Evolutionary conservation across 2,329 filamentous ascomycete genomes (phyloP).

Genomic region (Dryadomyces quercus-mongolicae): DNA sequence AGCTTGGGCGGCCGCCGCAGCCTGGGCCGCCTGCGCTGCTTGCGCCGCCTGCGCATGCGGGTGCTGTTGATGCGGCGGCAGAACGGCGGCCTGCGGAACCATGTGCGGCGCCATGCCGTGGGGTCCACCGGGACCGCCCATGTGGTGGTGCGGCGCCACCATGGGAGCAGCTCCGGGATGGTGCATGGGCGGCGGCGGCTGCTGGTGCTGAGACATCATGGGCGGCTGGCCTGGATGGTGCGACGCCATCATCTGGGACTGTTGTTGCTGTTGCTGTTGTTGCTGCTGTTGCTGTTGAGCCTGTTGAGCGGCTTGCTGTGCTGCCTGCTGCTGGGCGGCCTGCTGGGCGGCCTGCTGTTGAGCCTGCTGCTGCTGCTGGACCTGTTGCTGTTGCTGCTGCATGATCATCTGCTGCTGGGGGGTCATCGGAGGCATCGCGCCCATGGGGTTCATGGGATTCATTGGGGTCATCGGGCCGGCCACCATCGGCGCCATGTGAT

Average conservation of each 20-base stretch:
- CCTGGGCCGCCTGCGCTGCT: slow-evolving; percentile 39
- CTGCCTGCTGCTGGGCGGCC: slow-evolving; percentile 1
- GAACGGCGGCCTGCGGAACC: not conserved
- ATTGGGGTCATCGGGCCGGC: slow-evolving; percentile 5
- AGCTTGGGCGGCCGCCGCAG: slow-evolving; percentile 41
- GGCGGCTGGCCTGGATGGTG: slow-evolving; percentile 5
- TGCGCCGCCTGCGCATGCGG: slow-evolving; percentile 6
- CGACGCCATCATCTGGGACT: not conserved
- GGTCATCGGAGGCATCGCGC: slow-evolving; percentile 5
- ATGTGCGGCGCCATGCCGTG: slow-evolving; percentile 5
- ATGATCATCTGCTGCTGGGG: slow-evolving; percentile 4
- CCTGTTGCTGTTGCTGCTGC: slow-evolving; percentile 3
- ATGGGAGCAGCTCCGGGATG: slow-evolving; percentile 2
- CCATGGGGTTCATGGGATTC: not conserved
- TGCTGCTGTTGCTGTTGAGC: not conserved
- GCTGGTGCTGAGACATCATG: slow-evolving; percentile 1
- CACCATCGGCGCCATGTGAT: slow-evolving; percentile 8
- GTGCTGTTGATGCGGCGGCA: slow-evolving; percentile 3
- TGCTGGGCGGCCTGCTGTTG: not conserved
- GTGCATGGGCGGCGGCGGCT: not conserved
- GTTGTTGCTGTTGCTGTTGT: slow-evolving; percentile 1
- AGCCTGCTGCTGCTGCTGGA: slow-evolving; percentile 2
- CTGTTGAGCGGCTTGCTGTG: not conserved
- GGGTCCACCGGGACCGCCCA: not conserved
- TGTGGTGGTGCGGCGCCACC: not conserved